These are phyloP conservation scores for Salix purpurea DNA, from an alignment of 345 rosid species.

Conservation along the genomic window DNA sequence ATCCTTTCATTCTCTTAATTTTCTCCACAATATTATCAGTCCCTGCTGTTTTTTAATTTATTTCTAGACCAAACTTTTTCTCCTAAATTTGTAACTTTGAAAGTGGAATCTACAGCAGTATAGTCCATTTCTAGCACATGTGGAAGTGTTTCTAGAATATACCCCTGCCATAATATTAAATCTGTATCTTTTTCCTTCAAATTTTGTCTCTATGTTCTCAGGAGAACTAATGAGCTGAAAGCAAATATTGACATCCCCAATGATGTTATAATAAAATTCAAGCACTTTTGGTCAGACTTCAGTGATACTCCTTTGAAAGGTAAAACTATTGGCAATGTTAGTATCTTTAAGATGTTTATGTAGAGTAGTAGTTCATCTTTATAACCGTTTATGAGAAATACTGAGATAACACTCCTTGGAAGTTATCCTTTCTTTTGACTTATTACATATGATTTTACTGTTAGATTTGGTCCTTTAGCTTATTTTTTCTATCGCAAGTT, in stretches of 20 bases:
- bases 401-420: neutral
- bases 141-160: neutral
- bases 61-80: neutral
- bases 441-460: neutral
- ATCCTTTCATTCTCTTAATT: neutral
- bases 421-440: neutral
- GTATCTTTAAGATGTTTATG: neutral
- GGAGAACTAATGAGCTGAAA: slow-evolving; percentile 87
- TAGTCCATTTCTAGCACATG: neutral
- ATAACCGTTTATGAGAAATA: neutral
- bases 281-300: slow-evolving; percentile 78
- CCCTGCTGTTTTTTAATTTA: neutral
- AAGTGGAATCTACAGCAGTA: neutral
- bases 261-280: slow-evolving; percentile 58
- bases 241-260: slow-evolving; percentile 64
- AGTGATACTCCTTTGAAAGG: slow-evolving; percentile 70
- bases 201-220: slow-evolving; percentile 13
- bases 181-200: neutral
- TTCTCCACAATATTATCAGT: neutral
- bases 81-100: neutral
- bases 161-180: neutral
- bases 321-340: slow-evolving; percentile 13
- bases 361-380: neutral
- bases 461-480: neutral
- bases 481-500: neutral